Base-by-base conservation (phyloP, 768 basidiomycete species). In the Sporobolomyces pararoseus region DNA sequence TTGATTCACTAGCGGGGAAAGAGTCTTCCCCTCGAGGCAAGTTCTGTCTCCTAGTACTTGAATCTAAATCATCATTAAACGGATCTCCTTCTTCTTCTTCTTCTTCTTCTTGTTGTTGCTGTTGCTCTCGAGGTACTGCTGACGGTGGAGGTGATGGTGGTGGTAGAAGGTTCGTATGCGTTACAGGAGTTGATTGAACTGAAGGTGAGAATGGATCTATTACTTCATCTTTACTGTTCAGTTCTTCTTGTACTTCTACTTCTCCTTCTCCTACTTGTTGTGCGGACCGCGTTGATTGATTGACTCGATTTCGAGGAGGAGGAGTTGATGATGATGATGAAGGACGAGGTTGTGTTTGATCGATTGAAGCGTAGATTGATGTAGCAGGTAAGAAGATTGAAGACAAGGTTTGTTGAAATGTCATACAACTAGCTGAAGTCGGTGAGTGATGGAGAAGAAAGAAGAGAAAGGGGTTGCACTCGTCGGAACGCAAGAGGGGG, bases 341-440 rank as follows among this genome's bases (percentile, higher is more conserved):
- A 23, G 7, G 13, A 21, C 6, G 6, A 23, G 46, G 21, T 13
- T 12, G 46, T 14, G 23, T 21, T 46, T 59, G 29, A 49, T 70
- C 68, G 10, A 70, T 57, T 9, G 57, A 39, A 9, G 63, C 55
- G 58, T 70, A 70, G 63, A 70, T 53, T 5, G 55, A 59, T 13
- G 16, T 31, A 2, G 58, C 25, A 0, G 68, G 63, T 32, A 64
- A 37, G 57, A 69, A 69, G 35, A 63, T 59, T 19, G 61, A 59
- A 19, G 57, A 51, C 7, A 69, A 55, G 10, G 68, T 42, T 25
- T 65, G 64, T 6, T 35, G 37, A 31, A 65, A 44, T 0, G 64
- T 23, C 64, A 65, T 65, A 44, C 55, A 42, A 37, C 7, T 32
- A 32, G 7, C 54, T 16, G 21, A 25, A n/a, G n/a, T n/a, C n/a